These are phyloP conservation scores for Fusarium equiseti DNA, from an alignment of 2,329 filamentous ascomycete genomes.

Conservation along the genomic window DNA sequence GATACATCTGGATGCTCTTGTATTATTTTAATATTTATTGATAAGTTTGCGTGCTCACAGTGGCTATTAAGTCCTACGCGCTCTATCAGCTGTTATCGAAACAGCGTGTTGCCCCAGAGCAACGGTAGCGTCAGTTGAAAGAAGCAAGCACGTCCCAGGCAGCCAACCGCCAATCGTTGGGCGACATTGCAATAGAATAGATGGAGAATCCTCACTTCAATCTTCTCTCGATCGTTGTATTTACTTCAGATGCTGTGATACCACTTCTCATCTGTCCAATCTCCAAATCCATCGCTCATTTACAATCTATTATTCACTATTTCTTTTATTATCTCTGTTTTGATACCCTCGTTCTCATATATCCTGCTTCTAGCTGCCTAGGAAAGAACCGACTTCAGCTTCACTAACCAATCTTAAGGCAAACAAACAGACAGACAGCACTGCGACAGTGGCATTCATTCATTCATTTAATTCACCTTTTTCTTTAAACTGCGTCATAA, in stretches of 20 bases:
- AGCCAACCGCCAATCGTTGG: conserved; percentile 33
- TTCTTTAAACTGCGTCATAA: not conserved
- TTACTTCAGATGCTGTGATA: conserved; percentile 14
- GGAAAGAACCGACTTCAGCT: not conserved
- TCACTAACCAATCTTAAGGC: conserved; percentile 5
- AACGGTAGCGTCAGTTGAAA: conserved; percentile 36
- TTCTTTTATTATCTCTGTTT: conserved; percentile 7
- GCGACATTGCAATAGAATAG: conserved; percentile 14
- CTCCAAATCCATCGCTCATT: not conserved
- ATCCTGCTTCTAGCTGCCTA: not conserved
- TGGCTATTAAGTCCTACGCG: not conserved
- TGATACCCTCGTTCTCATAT: not conserved
- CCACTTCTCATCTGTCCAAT: not conserved
- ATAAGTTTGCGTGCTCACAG: not conserved
- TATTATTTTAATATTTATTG: no score
- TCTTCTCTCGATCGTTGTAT: conserved; percentile 3
- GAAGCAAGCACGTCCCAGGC: conserved; percentile 35
- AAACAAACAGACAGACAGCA: conserved; percentile 13
- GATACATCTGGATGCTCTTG: not conserved
- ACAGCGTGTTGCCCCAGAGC: conserved; percentile 46
- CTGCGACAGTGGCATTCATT: not conserved
- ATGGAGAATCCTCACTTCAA: conserved; percentile 32
- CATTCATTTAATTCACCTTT: not conserved
- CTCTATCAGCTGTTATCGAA: conserved; percentile 47
- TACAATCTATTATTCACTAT: not conserved